phyloP scores from a whole-genome alignment of 768 basidiomycete species.

The Fomitopsis serialis region DNA sequence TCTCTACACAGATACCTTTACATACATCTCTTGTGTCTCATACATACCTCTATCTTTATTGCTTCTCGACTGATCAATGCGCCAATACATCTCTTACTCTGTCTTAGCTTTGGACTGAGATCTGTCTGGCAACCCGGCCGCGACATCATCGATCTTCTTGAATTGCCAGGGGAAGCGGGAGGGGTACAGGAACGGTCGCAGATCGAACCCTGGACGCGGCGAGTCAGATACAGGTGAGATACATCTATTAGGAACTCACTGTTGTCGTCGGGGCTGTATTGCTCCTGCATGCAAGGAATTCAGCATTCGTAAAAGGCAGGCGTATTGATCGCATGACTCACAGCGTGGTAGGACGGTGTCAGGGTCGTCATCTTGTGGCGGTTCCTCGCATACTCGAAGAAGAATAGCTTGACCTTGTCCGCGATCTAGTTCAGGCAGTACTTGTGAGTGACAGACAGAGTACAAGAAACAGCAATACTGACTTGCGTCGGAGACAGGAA shows the following conservation, averaged over 20 bases:
- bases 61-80: not conserved
- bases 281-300: conserved; percentile 58
- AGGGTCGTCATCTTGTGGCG: conserved; percentile 98
- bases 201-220: conserved; percentile 69
- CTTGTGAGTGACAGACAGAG: not conserved
- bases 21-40: not conserved
- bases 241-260: conserved; percentile 40
- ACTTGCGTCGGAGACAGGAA: conserved; percentile 82
- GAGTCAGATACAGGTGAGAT: conserved; percentile 5
- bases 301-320: not conserved
- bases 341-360: conserved; percentile 92
- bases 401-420: conserved; percentile 95
- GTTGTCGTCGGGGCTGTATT: conserved; percentile 96
- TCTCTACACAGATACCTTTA: not conserved
- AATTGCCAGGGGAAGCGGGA: conserved; percentile 97
- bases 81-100: not conserved
- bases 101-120: conserved; percentile 28
- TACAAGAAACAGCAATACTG: conserved; percentile 6
- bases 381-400: conserved; percentile 94
- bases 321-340: conserved; percentile 31
- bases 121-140: conserved; percentile 68
- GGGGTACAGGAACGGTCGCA: conserved; percentile 95
- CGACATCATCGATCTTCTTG: conserved; percentile 87
- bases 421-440: conserved; percentile 72
- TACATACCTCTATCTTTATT: not conserved